Conservation (phyloP, 2,329 filamentous ascomycete genomes). For the Fusarium nelsonii region DNA sequence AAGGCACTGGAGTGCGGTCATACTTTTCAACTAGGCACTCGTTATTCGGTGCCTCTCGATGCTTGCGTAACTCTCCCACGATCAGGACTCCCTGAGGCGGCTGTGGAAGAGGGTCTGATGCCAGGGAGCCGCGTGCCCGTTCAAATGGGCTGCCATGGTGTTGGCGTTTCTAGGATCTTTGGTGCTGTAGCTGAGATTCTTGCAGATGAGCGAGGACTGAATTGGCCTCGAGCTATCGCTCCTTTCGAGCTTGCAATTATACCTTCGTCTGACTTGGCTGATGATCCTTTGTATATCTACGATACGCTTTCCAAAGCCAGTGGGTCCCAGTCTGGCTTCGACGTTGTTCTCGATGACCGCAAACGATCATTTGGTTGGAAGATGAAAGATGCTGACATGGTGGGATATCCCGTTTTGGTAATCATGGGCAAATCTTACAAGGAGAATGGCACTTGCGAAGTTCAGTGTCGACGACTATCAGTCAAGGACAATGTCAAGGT, state of each 20-base stretch:
- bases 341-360: conserved; percentile 81
- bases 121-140: conserved; percentile 63
- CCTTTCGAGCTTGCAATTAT: conserved; percentile 84
- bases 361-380: conserved; percentile 81
- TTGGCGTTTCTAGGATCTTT: conserved; percentile 91
- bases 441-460: conserved; percentile 71
- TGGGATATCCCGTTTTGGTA: conserved; percentile 88
- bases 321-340: conserved; percentile 56
- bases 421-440: conserved; percentile 80
- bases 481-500: conserved; percentile 70
- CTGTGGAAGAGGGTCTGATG: conserved; percentile 21
- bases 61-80: conserved; percentile 66
- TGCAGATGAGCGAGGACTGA: conserved; percentile 78
- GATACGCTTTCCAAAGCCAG: conserved; percentile 63
- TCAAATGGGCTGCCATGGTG: conserved; percentile 97
- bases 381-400: conserved; percentile 86
- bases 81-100: conserved; percentile 24
- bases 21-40: conserved; percentile 92
- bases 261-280: conserved; percentile 59
- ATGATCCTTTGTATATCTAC: conserved; percentile 70
- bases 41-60: conserved; percentile 82
- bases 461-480: conserved; percentile 79
- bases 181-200: conserved; percentile 85
- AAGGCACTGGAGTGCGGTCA: conserved; percentile 91
- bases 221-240: conserved; percentile 89